Percentiles rank a stretch among this genome's conserved stretches.
These are phyloP conservation scores for Globisporangium nagaii DNA, from an alignment of 352 stramenopile species.

Conservation along the genomic window DNA sequence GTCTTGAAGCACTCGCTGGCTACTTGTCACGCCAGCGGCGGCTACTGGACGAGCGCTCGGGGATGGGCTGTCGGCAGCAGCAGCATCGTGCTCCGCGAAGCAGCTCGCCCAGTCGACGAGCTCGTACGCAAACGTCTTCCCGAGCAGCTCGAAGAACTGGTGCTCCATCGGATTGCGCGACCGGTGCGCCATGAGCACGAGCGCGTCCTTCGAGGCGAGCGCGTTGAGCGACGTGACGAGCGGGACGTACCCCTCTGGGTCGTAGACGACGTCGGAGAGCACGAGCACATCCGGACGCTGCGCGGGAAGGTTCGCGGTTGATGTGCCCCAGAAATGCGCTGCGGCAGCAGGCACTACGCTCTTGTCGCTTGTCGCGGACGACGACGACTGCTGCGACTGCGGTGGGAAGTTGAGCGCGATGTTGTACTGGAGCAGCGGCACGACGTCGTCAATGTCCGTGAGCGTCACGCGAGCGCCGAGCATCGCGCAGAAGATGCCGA, in stretches of 20 bases:
- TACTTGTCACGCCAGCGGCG: neutral
- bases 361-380: neutral
- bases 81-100: conserved; percentile 2
- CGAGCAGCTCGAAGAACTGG: conserved; percentile 70
- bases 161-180: conserved; percentile 79
- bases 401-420: conserved; percentile 53
- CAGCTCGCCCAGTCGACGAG: conserved; percentile 36
- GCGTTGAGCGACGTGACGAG: conserved; percentile 51
- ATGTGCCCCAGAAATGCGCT: conserved; percentile 55
- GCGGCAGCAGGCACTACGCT: conserved; percentile 17
- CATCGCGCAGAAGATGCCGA: conserved; percentile 68
- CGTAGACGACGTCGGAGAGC: conserved; percentile 79
- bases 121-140: conserved; percentile 33
- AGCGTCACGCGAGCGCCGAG: conserved; percentile 56
- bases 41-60: neutral
- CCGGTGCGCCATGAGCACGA: conserved; percentile 70
- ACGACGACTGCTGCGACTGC: neutral
- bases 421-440: conserved; percentile 75
- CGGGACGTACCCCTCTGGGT: conserved; percentile 63
- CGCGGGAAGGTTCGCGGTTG: conserved; percentile 23
- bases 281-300: conserved; percentile 54
- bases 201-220: conserved; percentile 32
- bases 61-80: neutral
- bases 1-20: conserved; percentile 40
- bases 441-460: conserved; percentile 73